Conservation (phyloP, 768 basidiomycete genomes). For the Phlegmacium glaucopus region DNA sequence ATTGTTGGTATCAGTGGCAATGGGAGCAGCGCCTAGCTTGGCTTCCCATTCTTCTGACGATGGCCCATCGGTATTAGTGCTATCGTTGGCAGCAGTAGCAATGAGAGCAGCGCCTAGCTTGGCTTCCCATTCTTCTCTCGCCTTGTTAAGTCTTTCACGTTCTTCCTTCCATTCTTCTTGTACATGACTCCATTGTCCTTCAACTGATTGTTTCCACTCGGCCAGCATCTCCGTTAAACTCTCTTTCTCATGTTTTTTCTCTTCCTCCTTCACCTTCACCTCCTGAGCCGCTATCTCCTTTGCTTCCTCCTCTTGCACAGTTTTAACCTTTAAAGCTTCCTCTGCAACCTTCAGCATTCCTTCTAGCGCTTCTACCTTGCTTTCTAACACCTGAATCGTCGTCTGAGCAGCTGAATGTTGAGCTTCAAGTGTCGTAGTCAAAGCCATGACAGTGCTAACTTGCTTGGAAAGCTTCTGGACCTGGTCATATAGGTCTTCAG, state of each 20-base stretch:
- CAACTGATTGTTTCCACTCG: slow-evolving; percentile 77
- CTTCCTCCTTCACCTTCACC: slow-evolving; percentile 1
- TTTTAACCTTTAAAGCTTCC: slow-evolving; percentile 27
- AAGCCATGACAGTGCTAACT: slow-evolving; percentile 70
- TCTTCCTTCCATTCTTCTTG: too few species aligned
- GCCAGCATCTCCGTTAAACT: slow-evolving; percentile 43
- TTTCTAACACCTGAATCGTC: slow-evolving; percentile 67
- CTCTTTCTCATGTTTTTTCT: too few species aligned
- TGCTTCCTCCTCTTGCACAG: slow-evolving; percentile 1
- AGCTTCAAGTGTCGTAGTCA: slow-evolving; percentile 69
- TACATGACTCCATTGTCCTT: slow-evolving; percentile 74
- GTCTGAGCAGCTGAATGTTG: slow-evolving; percentile 76
- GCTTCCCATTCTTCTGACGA: slow-evolving; percentile 87
- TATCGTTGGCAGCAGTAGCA: neutral
- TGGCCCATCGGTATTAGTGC: neutral
- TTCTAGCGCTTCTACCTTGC: slow-evolving; percentile 67
- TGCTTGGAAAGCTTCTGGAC: slow-evolving; percentile 66
- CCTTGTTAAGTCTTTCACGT: slow-evolving; percentile 66
- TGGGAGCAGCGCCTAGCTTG: too few species aligned
- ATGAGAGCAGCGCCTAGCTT: too few species aligned
- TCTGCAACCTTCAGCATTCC: too few species aligned
- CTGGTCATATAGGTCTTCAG: slow-evolving; percentile 50
- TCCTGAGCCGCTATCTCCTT: slow-evolving; percentile 21
- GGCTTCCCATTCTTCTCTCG: slow-evolving; percentile 82
- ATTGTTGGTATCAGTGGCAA: neutral